Percentiles rank a stretch among this genome's conserved stretches.
Evolutionary conservation across 768 basidiomycete genomes (phyloP).

Genomic region (Daedalea quercina): DNA sequence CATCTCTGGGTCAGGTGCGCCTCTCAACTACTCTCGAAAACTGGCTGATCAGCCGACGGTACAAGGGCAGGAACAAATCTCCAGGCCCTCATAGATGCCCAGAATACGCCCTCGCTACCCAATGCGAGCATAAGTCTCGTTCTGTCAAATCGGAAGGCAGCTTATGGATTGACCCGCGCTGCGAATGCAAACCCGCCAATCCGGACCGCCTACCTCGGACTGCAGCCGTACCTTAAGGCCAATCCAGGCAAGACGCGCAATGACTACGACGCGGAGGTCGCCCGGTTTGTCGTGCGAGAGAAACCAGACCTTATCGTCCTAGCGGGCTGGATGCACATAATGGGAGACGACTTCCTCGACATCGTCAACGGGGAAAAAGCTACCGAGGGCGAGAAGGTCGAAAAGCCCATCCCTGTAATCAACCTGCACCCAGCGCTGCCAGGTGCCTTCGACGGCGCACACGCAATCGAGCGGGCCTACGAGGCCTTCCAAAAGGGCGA

Average conservation of each 20-base stretch:
- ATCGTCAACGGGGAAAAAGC: constrained; percentile 41
- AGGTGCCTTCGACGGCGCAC: constrained; percentile 93
- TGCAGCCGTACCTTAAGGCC: constrained; percentile 76
- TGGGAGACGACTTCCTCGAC: constrained; percentile 76
- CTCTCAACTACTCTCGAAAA: not conserved
- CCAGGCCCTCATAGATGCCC: constrained; percentile 91
- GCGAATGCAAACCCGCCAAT: constrained; percentile 64
- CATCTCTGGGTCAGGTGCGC: constrained; percentile 58
- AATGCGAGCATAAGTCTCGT: constrained; percentile 70
- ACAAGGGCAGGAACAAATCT: constrained; percentile 76
- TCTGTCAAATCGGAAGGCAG: constrained; percentile 87
- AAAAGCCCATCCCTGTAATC: constrained; percentile 68
- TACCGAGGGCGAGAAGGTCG: constrained; percentile 25
- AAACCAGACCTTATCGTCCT: constrained; percentile 84
- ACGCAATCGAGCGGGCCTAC: constrained; percentile 83
- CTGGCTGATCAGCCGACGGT: not conserved
- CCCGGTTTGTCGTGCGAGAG: constrained; percentile 52
- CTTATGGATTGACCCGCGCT: constrained; percentile 85
- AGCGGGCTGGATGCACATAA: constrained; percentile 99
- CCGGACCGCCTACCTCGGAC: constrained; percentile 73
- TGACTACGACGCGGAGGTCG: constrained; percentile 84
- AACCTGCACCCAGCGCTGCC: constrained; percentile 96
- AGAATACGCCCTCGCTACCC: constrained; percentile 66
- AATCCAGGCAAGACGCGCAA: constrained; percentile 66
- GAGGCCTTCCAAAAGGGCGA: constrained; percentile 84